phyloP scores from a whole-genome alignment of 2,329 filamentous ascomycete genomes.

The Pyrenochaeta sp. region DNA sequence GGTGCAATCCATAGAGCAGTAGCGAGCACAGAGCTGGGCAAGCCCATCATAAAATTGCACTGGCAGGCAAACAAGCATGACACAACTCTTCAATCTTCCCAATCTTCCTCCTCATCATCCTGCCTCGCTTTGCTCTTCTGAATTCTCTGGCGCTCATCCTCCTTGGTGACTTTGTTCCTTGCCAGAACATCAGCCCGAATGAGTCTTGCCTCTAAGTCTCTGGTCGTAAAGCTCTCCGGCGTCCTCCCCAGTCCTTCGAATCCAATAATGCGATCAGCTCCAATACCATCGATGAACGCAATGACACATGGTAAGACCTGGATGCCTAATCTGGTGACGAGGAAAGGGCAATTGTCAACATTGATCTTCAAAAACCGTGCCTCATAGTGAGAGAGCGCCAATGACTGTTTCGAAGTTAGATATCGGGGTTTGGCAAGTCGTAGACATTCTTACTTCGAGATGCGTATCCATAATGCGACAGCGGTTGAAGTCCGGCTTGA shows the following conservation, averaged over 20 bases:
- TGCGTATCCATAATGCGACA: conserved; percentile 70
- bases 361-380: conserved; percentile 66
- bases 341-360: conserved; percentile 67
- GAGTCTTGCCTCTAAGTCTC: conserved; percentile 63
- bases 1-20: no score
- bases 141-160: conserved; percentile 47
- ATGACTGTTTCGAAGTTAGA: conserved; percentile 40
- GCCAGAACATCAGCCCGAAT: conserved; percentile 61
- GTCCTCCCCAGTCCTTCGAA: conserved; percentile 66
- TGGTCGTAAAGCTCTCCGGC: conserved; percentile 62
- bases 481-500: conserved; percentile 69
- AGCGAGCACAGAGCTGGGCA: no score
- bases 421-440: not conserved
- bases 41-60: no score
- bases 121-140: conserved; percentile 41
- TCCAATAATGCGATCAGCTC: conserved; percentile 65
- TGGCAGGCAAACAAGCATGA: no score
- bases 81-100: conserved; percentile 55
- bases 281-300: conserved; percentile 64
- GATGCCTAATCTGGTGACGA: conserved; percentile 66
- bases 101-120: conserved; percentile 61
- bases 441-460: conserved; percentile 52
- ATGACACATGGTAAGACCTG: conserved; percentile 68
- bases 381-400: conserved; percentile 66
- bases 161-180: conserved; percentile 60